Percentiles rank a stretch among this genome's conserved stretches.
phyloP scores from a whole-genome alignment of 176 grass and related monocot genomes.

The Paspalum notatum region DNA sequence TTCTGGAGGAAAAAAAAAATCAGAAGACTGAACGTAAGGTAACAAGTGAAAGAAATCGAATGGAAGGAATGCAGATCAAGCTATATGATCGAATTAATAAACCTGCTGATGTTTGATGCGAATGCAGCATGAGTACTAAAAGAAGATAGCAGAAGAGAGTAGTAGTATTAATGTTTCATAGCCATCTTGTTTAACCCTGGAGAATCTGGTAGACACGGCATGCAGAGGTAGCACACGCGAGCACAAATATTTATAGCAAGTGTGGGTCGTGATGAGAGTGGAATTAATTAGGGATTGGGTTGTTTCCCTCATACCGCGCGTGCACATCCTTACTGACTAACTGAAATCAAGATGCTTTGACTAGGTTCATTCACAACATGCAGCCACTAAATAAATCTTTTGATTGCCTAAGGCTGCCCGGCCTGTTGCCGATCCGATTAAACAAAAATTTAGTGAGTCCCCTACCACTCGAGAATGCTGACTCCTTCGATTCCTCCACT shows the following conservation, averaged over 20 bases:
- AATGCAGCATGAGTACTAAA: background rate
- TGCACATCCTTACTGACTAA: background rate
- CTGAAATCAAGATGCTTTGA: conserved; percentile 2
- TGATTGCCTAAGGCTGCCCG: background rate
- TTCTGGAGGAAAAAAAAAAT: background rate
- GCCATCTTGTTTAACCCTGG: background rate
- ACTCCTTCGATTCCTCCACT: too few species aligned
- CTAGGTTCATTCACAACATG: background rate
- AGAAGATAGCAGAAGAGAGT: background rate
- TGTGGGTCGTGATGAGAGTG: background rate
- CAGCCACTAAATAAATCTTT: background rate
- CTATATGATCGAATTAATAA: background rate
- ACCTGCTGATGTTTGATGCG: background rate
- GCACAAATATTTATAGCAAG: background rate
- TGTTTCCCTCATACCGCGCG: background rate
- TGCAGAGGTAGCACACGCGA: background rate
- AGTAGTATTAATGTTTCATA: background rate
- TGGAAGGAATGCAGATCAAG: background rate
- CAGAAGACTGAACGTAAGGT: background rate
- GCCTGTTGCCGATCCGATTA: background rate
- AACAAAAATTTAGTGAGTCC: background rate
- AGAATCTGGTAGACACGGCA: background rate
- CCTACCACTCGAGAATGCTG: too few species aligned
- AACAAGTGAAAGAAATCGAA: background rate
- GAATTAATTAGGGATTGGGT: background rate